These are phyloP conservation scores for Podila epigama DNA, from an alignment of 192 early-diverging fungal genomes.

Conservation along the genomic window DNA sequence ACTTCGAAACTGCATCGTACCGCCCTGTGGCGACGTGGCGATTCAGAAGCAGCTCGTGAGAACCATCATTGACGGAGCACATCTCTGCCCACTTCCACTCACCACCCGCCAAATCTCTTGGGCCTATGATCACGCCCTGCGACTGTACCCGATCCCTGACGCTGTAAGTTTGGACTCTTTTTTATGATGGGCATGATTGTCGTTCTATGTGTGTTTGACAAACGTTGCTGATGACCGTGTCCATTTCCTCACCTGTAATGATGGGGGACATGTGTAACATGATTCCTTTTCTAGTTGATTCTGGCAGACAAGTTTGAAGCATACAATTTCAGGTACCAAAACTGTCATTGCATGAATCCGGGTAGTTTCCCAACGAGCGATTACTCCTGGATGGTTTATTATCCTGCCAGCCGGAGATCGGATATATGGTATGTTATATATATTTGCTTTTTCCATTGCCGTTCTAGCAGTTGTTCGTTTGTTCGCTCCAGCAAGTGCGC, in stretches of 20 bases:
- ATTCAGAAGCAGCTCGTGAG: conserved; percentile 68
- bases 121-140: conserved; percentile 83
- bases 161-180: conserved; percentile 57
- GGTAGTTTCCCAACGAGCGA: conserved; percentile 59
- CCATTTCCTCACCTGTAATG: neutral
- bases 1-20: conserved; percentile 76
- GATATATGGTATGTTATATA: conserved; percentile 57
- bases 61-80: conserved; percentile 85
- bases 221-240: neutral
- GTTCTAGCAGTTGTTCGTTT: too few relatives aligned
- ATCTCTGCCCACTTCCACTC: conserved; percentile 83
- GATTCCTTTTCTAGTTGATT: conserved; percentile 69
- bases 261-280: too few relatives aligned
- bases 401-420: conserved; percentile 63
- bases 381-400: conserved; percentile 76
- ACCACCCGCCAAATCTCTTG: conserved; percentile 81
- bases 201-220: neutral
- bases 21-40: conserved; percentile 57
- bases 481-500: too few relatives aligned
- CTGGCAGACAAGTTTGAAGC: conserved; percentile 86
- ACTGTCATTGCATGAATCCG: conserved; percentile 83
- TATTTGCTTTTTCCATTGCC: too few relatives aligned
- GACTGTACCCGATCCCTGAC: conserved; percentile 89
- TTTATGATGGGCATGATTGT: neutral
- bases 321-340: conserved; percentile 80